Percentiles rank a stretch among this genome's conserved stretches.
phyloP scores from a whole-genome alignment of 805 yeast species.

The Suhomyces pyralidae region DNA sequence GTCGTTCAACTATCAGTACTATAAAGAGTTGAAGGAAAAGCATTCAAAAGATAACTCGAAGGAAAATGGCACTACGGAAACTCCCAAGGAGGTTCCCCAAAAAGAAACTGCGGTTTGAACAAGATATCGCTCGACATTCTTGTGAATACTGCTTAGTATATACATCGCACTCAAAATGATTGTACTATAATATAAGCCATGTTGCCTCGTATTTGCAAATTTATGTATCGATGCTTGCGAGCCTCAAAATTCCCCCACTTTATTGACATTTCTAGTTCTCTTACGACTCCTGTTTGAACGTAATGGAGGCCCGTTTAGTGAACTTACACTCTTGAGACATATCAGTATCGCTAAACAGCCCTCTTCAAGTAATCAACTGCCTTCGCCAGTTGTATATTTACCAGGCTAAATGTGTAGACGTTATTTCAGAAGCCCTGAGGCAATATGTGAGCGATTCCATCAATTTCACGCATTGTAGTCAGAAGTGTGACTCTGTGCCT shows the following conservation, averaged over 20 bases:
- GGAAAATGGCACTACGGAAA: neutral
- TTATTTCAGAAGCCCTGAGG: neutral
- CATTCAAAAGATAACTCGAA: slow-evolving; percentile 9
- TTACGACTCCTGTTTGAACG: neutral
- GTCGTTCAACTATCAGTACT: slow-evolving; percentile 30
- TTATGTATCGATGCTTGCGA: neutral
- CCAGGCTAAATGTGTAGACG: neutral
- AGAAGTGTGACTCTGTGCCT: neutral
- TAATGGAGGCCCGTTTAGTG: neutral
- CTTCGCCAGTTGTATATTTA: neutral
- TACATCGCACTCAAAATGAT: neutral
- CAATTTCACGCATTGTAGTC: neutral
- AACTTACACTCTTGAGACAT: neutral
- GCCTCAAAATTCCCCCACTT: neutral
- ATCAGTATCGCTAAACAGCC: neutral
- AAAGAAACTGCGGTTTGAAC: neutral
- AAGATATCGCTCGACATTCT: neutral
- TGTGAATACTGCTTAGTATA: neutral
- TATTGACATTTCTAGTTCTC: neutral
- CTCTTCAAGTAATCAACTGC: neutral
- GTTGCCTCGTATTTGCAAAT: neutral
- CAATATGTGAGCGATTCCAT: neutral
- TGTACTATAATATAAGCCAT: neutral
- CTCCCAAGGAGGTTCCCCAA: neutral
- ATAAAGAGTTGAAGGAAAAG: slow-evolving; percentile 26